Conservation (phyloP, 148 eudicot species). For the Silene latifolia region DNA sequence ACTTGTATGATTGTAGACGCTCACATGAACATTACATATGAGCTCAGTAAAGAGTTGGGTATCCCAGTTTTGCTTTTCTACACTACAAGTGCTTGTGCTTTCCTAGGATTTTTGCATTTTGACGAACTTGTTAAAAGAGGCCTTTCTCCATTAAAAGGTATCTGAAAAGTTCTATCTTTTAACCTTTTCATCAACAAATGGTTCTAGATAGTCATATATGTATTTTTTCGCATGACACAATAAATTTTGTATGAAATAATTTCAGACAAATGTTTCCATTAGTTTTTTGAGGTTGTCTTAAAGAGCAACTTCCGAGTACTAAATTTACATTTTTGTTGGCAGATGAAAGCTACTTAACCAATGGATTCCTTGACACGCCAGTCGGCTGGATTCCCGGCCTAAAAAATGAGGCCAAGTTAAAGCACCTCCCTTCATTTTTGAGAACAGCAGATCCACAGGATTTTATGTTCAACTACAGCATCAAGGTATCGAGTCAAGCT, state of each 20-base stretch:
- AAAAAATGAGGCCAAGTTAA: conserved; percentile 3
- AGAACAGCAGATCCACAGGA: conserved; percentile 8
- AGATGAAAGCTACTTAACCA: conserved; percentile 16
- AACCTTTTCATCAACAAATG: no score
- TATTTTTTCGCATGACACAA: no score
- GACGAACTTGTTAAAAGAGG: conserved; percentile 16
- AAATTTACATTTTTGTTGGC: not conserved
- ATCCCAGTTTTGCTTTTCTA: conserved; percentile 24
- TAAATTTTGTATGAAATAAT: no score
- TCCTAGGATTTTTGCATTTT: conserved; percentile 18
- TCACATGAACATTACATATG: conserved; percentile 24
- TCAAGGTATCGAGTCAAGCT: not conserved
- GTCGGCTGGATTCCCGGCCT: conserved; percentile 18
- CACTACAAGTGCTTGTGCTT: conserved; percentile 34
- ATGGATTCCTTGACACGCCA: conserved; percentile 14
- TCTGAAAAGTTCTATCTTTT: no score
- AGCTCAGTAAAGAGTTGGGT: conserved; percentile 29
- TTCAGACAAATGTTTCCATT: no score
- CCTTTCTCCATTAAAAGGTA: conserved; percentile 36
- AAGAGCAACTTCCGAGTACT: no score
- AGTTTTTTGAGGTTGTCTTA: no score
- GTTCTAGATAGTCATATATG: no score
- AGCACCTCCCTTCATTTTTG: conserved; percentile 13
- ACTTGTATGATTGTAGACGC: conserved; percentile 25
- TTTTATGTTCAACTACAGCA: not conserved